Conservation (phyloP, 2,329 filamentous ascomycete genomes). For the Chaetothyriales sp. region DNA sequence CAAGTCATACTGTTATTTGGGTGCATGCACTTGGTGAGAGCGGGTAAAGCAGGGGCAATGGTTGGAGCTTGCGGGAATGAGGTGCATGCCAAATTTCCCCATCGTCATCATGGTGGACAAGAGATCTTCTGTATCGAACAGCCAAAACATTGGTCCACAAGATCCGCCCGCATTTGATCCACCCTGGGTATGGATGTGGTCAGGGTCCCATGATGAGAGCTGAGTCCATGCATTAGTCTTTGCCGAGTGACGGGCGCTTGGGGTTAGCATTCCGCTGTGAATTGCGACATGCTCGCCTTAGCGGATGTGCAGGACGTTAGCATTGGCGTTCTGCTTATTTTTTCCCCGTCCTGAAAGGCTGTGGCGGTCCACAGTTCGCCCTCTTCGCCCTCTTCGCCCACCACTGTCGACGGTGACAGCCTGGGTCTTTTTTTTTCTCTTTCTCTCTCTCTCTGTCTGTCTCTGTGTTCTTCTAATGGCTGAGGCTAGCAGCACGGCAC, state of each 20-base stretch:
- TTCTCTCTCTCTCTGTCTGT: no score
- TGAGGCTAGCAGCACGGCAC: background rate
- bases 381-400: no score
- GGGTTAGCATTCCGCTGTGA: constrained; percentile 10
- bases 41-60: background rate
- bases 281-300: constrained; percentile 12
- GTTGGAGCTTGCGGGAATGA: background rate
- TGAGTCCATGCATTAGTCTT: background rate
- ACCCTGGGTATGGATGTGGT: background rate
- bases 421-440: no score
- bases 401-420: no score
- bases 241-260: background rate
- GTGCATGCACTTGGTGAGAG: background rate
- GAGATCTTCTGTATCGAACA: background rate
- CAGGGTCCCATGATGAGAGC: background rate
- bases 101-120: background rate
- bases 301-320: background rate
- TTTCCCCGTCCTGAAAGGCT: background rate
- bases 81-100: background rate
- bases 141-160: background rate
- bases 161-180: background rate
- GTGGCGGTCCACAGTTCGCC: background rate
- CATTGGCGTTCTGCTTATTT: background rate
- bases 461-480: no score
- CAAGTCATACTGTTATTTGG: background rate